Base-by-base conservation (phyloP, 805 yeast genomes). In the Candida sithepensis region DNA sequence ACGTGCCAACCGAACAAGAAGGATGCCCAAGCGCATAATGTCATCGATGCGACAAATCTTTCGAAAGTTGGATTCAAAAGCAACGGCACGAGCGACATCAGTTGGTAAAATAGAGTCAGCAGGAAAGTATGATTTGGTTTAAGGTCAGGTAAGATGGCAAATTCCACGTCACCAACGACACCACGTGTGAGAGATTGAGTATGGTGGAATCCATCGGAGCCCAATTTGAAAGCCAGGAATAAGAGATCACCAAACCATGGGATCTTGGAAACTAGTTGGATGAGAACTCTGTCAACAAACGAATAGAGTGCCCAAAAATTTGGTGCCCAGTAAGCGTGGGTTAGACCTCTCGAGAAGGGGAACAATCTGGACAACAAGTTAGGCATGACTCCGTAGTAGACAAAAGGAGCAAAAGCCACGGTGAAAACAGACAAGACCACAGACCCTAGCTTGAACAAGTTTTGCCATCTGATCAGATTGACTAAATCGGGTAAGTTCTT, bases 301-400 rank as follows among this genome's bases (percentile, higher is more conserved):
- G 97, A 87, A 66, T 94, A 94, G 9, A 92, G 57, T 0, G 99
- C 97, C 99, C 99, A 94, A 41, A 90, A 72, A 60, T 94, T 94
- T 14, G 99, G 98, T 1, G 99, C 98, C 98, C 99, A 94, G 68
- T 94, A 94, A 0, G 98, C 97, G 67, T 94, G 99, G 4, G 97
- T 94, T 33, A 94, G 73, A 1, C 98, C 98, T 63, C 98, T 75
- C 43, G 95, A 85, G 63, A 92, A 92, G 5, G 99, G 99, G 68
- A 94, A 94, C 28, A 94, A 68, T 41, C 99, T 74, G 4, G 69
- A 61, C 8, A 88, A 42, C 16, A 94, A 66, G 51, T 88, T 80
- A 0, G 86, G 84, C 42, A 86, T 58, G 30, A 82, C 86, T 1
- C 74, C 72, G 55, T 78, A 71, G 56, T 77, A 78, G 6, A 77